Conservation (phyloP, 2,329 filamentous ascomycete genomes). For the Thielaviopsis populi region DNA sequence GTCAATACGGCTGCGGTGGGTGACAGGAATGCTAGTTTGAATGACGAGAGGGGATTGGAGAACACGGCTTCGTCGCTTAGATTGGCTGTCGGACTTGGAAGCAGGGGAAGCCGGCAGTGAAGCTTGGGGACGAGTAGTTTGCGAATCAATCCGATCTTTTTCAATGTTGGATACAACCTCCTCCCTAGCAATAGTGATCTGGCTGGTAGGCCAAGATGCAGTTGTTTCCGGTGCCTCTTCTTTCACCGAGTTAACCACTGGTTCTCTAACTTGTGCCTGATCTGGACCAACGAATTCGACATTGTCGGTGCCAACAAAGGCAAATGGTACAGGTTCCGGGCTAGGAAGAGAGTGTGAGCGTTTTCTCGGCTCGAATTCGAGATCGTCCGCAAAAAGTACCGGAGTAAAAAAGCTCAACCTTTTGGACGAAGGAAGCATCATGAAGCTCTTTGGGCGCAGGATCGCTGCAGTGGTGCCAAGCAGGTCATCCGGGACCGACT, state of each 20-base stretch:
- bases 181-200: background rate
- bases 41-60: slow-evolving; percentile 15
- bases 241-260: background rate
- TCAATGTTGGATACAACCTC: background rate
- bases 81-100: slow-evolving; percentile 5
- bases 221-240: background rate
- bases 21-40: slow-evolving; percentile 11
- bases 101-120: background rate
- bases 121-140: background rate
- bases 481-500: slow-evolving; percentile 27
- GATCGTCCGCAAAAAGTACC: slow-evolving; percentile 11
- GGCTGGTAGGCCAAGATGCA: background rate
- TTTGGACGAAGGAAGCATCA: slow-evolving; percentile 23
- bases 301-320: slow-evolving; percentile 17
- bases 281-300: slow-evolving; percentile 13
- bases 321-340: slow-evolving; percentile 22
- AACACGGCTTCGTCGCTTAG: slow-evolving; percentile 13
- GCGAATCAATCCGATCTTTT: background rate
- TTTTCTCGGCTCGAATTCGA: slow-evolving; percentile 25
- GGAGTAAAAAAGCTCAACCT: slow-evolving; percentile 14
- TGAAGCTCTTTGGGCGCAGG: slow-evolving; percentile 34
- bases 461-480: slow-evolving; percentile 19
- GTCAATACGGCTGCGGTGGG: slow-evolving; percentile 7
- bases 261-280: background rate
- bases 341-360: slow-evolving; percentile 37